Evolutionary conservation across 345 rosid genomes (phyloP), one percentile per base, ranked within the genome.

Genomic region (Eucalyptus victrix): DNA sequence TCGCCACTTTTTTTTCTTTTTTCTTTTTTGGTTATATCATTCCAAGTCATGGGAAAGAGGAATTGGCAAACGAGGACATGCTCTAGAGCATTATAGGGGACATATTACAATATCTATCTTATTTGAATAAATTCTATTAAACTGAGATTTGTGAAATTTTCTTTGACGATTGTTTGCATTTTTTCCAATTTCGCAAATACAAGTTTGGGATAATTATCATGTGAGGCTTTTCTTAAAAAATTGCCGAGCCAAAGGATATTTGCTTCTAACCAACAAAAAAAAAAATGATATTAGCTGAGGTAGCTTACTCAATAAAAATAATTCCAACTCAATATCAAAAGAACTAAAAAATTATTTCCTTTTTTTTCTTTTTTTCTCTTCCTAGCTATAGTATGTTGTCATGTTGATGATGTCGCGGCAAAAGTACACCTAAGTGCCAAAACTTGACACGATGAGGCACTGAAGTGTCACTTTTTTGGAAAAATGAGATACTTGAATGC

Each of bases 361-460:
- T 12, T 60, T 60, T 6, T 14, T 12, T 30, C 28, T 13, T 26
- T 60, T 5, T 60, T 7, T 7, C 6, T 12, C 32, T 60, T 60
- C 69, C 15, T 28, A 12, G 69, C 16, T 12, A 28, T 28, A 28
- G 7, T 28, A 28, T 60, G 67, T 60, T 60, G 67, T 28, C 32
- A 28, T 28, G 14, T 12, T 28, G 32, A 60, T 28, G 67, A 60
- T 60, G 32, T 13, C 16, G 4, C 4, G 24, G 24, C 10, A 53
- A 53, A 19, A 19, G 4, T 53, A 53, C 4, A 53, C 1, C 24
- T 0, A 53, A 53, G 2, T 53, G 9, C 0, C 4, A 53, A 53
- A 53, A 53, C 24, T 53, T 53, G 5, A 53, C 10, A 53, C 4
- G 4, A 19, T 53, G 0, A 0, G 10, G 1, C 6, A 49, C 7